Conservation (phyloP, 305 asterid genomes). For the Fraxinus dipetala region DNA sequence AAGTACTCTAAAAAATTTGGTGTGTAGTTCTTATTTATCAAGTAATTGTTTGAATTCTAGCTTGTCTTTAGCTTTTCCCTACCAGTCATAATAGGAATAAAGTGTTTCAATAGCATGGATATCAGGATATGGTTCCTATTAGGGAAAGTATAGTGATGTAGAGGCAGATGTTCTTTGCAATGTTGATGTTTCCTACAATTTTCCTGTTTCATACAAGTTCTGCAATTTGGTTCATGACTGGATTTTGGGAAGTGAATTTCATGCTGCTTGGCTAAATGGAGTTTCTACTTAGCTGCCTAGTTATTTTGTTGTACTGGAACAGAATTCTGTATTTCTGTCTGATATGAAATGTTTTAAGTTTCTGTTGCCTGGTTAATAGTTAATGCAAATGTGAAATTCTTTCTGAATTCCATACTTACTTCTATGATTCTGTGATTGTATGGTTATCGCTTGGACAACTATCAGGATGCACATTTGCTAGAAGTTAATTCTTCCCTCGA, state of each 20-base stretch:
- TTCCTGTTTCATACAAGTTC: not conserved
- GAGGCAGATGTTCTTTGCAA: not conserved
- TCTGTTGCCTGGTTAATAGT: constrained; percentile 7
- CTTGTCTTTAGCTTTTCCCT: not conserved
- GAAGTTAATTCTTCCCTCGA: constrained; percentile 53
- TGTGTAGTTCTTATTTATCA: not conserved
- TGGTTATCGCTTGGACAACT: constrained; percentile 23
- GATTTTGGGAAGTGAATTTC: not conserved
- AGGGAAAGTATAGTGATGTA: not conserved
- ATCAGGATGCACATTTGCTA: constrained; percentile 67
- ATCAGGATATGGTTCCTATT: not conserved
- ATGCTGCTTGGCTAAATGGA: not conserved
- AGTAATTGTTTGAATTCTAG: not conserved
- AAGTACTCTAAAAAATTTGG: not conserved
- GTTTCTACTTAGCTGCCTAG: not conserved
- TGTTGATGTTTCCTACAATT: not conserved
- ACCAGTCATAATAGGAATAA: not conserved
- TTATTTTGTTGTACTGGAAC: not conserved
- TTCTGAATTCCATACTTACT: not conserved
- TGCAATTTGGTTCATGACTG: not conserved
- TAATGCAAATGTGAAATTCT: not conserved
- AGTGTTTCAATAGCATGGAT: not conserved
- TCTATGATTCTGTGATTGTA: constrained; percentile 14
- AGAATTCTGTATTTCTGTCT: not conserved
- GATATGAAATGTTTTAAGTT: not conserved